Conservation (phyloP, 495 filamentous ascomycete species). For the Aspergillus leporis region DNA sequence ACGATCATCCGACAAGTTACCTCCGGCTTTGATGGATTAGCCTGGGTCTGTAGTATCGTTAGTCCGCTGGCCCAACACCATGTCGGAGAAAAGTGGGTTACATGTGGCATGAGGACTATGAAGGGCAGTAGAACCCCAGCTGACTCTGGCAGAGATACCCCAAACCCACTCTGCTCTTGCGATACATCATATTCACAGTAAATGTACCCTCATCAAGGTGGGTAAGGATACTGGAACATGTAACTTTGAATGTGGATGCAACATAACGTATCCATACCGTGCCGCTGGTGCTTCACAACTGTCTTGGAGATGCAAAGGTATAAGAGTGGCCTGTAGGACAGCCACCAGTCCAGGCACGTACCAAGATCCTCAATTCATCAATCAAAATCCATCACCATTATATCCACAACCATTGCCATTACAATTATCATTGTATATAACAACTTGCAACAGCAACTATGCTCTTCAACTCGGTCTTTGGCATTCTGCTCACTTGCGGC, state of each 20-base stretch:
- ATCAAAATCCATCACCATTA: not conserved
- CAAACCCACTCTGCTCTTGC: not conserved
- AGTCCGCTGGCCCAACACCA: not conserved
- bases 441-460: conserved; percentile 3
- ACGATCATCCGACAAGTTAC: not conserved
- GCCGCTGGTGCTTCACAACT: not conserved
- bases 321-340: not conserved
- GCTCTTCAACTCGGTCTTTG: conserved; percentile 2
- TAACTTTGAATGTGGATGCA: not conserved
- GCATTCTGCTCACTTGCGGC: conserved; percentile 3
- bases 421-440: not conserved
- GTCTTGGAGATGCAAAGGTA: not conserved
- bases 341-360: not conserved
- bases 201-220: not conserved
- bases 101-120: not conserved
- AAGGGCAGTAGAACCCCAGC: not conserved
- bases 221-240: not conserved
- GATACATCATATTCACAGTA: not conserved
- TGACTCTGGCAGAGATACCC: not conserved
- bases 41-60: not conserved
- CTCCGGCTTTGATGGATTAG: not conserved
- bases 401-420: not conserved
- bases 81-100: not conserved
- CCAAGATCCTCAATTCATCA: not conserved
- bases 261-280: not conserved